phyloP scores from a whole-genome alignment of 2,329 filamentous ascomycete genomes.

The Trichoderma asperellum region DNA sequence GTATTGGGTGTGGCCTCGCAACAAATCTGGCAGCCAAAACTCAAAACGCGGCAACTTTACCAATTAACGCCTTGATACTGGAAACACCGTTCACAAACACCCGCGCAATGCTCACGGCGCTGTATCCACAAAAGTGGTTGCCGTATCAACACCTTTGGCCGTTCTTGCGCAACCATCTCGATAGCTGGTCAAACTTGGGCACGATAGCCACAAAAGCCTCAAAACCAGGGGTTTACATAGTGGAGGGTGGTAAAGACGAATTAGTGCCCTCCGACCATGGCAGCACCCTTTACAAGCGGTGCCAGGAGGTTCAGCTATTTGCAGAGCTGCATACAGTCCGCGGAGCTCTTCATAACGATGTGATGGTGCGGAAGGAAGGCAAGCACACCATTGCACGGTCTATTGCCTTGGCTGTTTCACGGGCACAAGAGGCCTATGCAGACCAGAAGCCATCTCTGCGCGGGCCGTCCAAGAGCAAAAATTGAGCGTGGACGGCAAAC shows the following conservation, averaged over 20 bases:
- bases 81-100: slow-evolving; percentile 78
- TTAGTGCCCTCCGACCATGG: slow-evolving; percentile 59
- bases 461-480: not conserved
- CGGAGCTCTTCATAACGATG: slow-evolving; percentile 61
- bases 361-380: slow-evolving; percentile 52
- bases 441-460: not conserved
- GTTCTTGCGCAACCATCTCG: slow-evolving; percentile 68
- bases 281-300: slow-evolving; percentile 51
- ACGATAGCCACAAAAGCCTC: slow-evolving; percentile 42
- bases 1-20: slow-evolving; percentile 73
- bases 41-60: slow-evolving; percentile 44
- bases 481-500: slow-evolving; percentile 4
- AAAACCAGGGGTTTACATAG: slow-evolving; percentile 51
- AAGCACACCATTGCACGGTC: slow-evolving; percentile 50
- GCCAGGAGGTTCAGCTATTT: slow-evolving; percentile 51
- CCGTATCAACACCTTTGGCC: slow-evolving; percentile 76
- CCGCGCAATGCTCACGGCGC: slow-evolving; percentile 67
- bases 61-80: slow-evolving; percentile 60
- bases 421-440: slow-evolving; percentile 7
- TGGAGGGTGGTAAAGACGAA: slow-evolving; percentile 63
- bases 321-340: slow-evolving; percentile 51
- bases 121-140: slow-evolving; percentile 80
- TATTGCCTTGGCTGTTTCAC: slow-evolving; percentile 39
- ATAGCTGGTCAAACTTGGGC: slow-evolving; percentile 57
- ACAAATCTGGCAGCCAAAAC: slow-evolving; percentile 57